Percentiles rank a stretch among this genome's conserved stretches.
Evolutionary conservation across 768 basidiomycete species (phyloP).

Genomic region (Omphalotus guepiniiformis): DNA sequence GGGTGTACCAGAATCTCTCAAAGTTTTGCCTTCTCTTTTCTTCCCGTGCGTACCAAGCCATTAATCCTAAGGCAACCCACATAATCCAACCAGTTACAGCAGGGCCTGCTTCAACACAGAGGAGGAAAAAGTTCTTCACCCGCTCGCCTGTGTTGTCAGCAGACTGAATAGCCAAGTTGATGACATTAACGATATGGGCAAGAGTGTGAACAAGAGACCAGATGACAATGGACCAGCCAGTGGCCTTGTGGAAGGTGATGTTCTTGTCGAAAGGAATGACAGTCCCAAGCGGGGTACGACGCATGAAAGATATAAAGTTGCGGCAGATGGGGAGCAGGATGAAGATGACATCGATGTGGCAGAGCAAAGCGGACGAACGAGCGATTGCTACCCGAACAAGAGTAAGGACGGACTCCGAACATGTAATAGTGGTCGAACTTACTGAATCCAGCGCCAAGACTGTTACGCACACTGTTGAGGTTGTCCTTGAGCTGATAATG

Average conservation of each 20-base stretch:
- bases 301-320: constrained; percentile 87
- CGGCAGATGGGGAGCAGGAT: constrained; percentile 95
- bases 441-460: constrained; percentile 80
- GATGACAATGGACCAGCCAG: constrained; percentile 73
- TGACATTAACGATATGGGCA: constrained; percentile 87
- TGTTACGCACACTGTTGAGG: constrained; percentile 54
- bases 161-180: constrained; percentile 52
- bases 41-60: constrained; percentile 85
- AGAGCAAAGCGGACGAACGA: constrained; percentile 81
- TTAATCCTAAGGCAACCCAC: constrained; percentile 64
- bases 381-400: constrained; percentile 63
- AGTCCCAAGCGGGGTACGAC: constrained; percentile 79
- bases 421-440: constrained; percentile 17
- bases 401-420: background rate
- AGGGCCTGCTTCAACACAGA: constrained; percentile 83
- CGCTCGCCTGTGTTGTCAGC: constrained; percentile 52
- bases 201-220: constrained; percentile 71
- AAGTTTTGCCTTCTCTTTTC: constrained; percentile 75
- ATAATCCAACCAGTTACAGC: constrained; percentile 88
- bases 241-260: constrained; percentile 65
- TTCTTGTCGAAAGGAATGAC: constrained; percentile 75
- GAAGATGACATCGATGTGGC: constrained; percentile 89
- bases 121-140: constrained; percentile 64
- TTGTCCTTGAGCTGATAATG: constrained; percentile 83
- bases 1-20: constrained; percentile 86